Evolutionary conservation across 2,329 filamentous ascomycete genomes (phyloP), one percentile per base, ranked within the genome.

Genomic region (Apiospora kogelbergensis): DNA sequence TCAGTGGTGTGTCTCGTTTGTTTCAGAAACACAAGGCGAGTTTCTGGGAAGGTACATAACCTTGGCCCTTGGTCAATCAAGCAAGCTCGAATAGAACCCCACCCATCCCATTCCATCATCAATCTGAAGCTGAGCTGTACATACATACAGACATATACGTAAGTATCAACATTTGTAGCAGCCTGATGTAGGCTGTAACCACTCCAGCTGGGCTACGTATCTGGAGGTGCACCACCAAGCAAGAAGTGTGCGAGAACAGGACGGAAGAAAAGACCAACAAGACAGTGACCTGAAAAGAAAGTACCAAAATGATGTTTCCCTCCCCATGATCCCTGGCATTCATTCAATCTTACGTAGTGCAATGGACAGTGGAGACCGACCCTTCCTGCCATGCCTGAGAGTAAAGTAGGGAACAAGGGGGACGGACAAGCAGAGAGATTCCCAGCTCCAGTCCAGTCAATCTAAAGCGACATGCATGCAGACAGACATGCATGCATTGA

Each of bases 11-110:
- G 48, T 53, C 24, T 30, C 48, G 9, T 57, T 57, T 57, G 48
- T 57, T 57, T 57, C 48, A 57, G 48, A 57, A 57, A 57, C 48
- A 57, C 24, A 57, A 57, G 48, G 48, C 48, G 26, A 57, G 48
- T 26, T 57, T n/a, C n/a, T n/a, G n/a, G 15, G 26, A 15, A 41
- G 40, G 40, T 10, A 57, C 30, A 57, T n/a, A n/a, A n/a, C n/a
- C n/a, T n/a, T n/a, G n/a, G n/a, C n/a, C 48, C 48, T 57, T 57
- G 48, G 46, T 53, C 46, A 13, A n/a, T 42, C 40, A 22, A 48
- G n/a, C 45, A 48, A 22, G 26, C 15, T 26, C 15, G 26, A n/a
- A 57, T 57, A 26, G 33, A 57, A 57, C 48, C 48, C 48, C 48
- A 57, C 48, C 48, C 48, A 57, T 33, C 11, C 48, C 40, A 42